Conservation (phyloP, 768 basidiomycete species). For the Naganishia randhawae region DNA sequence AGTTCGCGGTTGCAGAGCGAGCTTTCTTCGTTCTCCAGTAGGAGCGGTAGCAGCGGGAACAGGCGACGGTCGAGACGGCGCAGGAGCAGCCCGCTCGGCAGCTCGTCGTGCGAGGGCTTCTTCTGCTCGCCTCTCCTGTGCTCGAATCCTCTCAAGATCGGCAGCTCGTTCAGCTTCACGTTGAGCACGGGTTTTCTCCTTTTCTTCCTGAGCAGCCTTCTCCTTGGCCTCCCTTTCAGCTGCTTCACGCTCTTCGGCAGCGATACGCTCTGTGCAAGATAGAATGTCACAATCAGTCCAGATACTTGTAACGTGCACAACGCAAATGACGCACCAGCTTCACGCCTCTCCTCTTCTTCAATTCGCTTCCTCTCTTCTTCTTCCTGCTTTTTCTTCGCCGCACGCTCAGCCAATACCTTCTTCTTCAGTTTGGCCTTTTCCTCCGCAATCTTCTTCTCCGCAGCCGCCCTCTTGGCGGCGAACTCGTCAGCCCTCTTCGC, state of each 20-base stretch:
- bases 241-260: slow-evolving; percentile 48
- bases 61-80: slow-evolving; percentile 32
- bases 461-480: slow-evolving; percentile 58
- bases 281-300: not conserved
- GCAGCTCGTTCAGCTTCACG: slow-evolving; percentile 56
- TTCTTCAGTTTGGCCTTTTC: slow-evolving; percentile 73
- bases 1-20: slow-evolving; percentile 2
- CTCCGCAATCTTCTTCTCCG: slow-evolving; percentile 68
- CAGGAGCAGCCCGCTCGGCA: slow-evolving; percentile 25
- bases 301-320: slow-evolving; percentile 15
- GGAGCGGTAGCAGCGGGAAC: slow-evolving; percentile 42
- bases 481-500: slow-evolving; percentile 65
- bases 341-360: slow-evolving; percentile 42
- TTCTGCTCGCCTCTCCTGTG: slow-evolving; percentile 50
- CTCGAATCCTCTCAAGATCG: slow-evolving; percentile 40
- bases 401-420: slow-evolving; percentile 59
- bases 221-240: slow-evolving; percentile 64
- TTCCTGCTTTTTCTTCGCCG: slow-evolving; percentile 56
- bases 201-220: slow-evolving; percentile 55
- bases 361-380: slow-evolving; percentile 53
- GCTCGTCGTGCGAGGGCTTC: slow-evolving; percentile 50
- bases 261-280: slow-evolving; percentile 25
- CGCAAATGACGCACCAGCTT: slow-evolving; percentile 39
- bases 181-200: slow-evolving; percentile 53
- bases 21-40: slow-evolving; percentile 29